Conservation (phyloP, 1,139 yeast genomes). For the Pichia sp. region DNA sequence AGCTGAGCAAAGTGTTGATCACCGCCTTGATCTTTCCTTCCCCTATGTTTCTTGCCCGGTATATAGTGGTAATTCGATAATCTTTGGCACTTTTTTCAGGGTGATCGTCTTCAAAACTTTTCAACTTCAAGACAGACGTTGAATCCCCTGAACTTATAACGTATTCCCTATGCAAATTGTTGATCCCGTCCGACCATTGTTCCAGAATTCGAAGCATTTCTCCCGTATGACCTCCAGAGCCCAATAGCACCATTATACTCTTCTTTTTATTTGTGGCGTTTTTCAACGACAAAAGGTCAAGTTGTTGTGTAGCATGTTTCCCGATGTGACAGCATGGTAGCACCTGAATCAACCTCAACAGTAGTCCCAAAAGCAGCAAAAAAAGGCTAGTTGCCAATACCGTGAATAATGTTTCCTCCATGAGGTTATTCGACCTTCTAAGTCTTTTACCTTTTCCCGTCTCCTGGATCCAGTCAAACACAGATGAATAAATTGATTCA, state of each 20-base stretch:
- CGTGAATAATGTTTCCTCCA: constrained; percentile 15
- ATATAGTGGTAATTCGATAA: constrained; percentile 39
- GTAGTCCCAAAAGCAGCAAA: neutral
- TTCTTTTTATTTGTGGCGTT: neutral
- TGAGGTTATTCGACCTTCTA: neutral
- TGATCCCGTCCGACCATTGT: constrained; percentile 30
- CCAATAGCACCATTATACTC: constrained; percentile 52
- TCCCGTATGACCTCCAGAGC: constrained; percentile 95
- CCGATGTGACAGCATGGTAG: constrained; percentile 18
- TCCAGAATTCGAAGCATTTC: constrained; percentile 75
- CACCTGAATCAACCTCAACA: constrained; percentile 16
- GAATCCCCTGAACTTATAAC: constrained; percentile 54
- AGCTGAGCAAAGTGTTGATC: constrained; percentile 46
- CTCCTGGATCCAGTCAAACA: neutral
- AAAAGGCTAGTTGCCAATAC: constrained; percentile 2
- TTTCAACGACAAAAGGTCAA: neutral
- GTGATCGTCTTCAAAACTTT: constrained; percentile 35
- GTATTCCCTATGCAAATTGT: constrained; percentile 39
- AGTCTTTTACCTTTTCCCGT: no score
- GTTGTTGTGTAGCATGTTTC: neutral
- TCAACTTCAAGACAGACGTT: constrained; percentile 51
- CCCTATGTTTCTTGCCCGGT: constrained; percentile 76
- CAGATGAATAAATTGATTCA: neutral
- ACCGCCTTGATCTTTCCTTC: constrained; percentile 54
- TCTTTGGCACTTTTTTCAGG: constrained; percentile 20